phyloP scores from a whole-genome alignment of 2,329 filamentous ascomycete species.

The Cladobotryum protrusum region DNA sequence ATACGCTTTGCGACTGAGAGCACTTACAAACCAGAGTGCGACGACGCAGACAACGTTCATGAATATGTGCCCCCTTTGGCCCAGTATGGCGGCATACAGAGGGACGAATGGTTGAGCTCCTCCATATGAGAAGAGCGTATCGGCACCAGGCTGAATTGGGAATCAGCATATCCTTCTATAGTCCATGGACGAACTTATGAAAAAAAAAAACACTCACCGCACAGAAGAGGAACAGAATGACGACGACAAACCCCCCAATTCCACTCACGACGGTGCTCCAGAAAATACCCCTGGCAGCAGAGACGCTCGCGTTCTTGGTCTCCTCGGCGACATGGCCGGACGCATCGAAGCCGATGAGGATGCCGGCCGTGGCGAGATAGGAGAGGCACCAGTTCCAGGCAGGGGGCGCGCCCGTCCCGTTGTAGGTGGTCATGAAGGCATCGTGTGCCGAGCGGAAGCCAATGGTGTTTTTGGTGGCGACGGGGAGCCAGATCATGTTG shows the following conservation, averaged over 20 bases:
- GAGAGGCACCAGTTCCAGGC: conserved; percentile 60
- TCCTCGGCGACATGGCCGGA: conserved; percentile 56
- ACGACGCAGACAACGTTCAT: conserved; percentile 54
- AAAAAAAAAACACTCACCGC: conserved; percentile 39
- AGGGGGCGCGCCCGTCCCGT: conserved; percentile 47
- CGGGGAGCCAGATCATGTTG: conserved; percentile 56
- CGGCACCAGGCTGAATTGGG: conserved; percentile 39
- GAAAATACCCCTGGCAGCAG: conserved; percentile 54
- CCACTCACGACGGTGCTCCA: conserved; percentile 53
- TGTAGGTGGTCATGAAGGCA: conserved; percentile 56
- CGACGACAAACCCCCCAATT: conserved; percentile 47
- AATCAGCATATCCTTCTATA: too few species aligned
- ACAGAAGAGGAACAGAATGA: conserved; percentile 56
- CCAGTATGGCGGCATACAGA: conserved; percentile 51
- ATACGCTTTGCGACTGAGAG: neutral
- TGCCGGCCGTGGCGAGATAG: conserved; percentile 54
- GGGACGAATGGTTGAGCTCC: conserved; percentile 54
- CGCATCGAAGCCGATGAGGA: conserved; percentile 56
- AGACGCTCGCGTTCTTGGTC: conserved; percentile 50
- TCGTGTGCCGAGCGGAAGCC: conserved; percentile 54
- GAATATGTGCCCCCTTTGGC: conserved; percentile 50
- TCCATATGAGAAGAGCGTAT: conserved; percentile 46
- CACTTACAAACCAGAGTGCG: conserved; percentile 44
- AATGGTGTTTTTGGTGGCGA: conserved; percentile 47
- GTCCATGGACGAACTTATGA: too few species aligned